Base-by-base conservation (phyloP, 2,329 filamentous ascomycete genomes). In the Neofusicoccum parvum region DNA sequence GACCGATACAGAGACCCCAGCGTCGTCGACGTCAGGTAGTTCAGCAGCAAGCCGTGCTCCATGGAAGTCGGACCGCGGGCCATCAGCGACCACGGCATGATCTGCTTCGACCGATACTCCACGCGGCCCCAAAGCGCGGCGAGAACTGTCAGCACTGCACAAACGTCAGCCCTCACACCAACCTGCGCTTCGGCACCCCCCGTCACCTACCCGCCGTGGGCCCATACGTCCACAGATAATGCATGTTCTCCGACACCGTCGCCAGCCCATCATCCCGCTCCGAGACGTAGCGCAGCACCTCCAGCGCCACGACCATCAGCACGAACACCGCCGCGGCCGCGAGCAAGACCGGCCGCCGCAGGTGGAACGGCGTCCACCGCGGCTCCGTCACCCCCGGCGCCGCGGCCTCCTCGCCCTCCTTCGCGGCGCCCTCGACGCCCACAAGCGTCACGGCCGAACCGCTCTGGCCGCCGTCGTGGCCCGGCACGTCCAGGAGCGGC, bases 211-310 rank as follows among this genome's bases (percentile, higher is more conserved):
- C 49, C 6, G 36, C 32, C 4, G 41, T 64, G 6, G 62, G 62
- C 5, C 62, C 50, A n/a, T 64, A 64, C 5, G 62, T 49, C 50
- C 62, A 64, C 6, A 64, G 7, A 17, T 58, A 64, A 49, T 64
- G 62, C 32, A 46, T 5, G 3, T 36, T 58, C 15, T 51, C 17
- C 9, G 43, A 27, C 5, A 53, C 27, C 5, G 62, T 64, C 14
- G 62, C 41, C 5, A 64, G 32, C n/a, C 50, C 50, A 11, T 56
- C 34, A 4, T 37, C 41, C 23, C 17, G 27, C 20, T 20, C 15
- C 5, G 50, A 43, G n/a, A 64, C 27, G 10, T 17, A 34, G 5
- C n/a, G 15, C 10, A 64, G 20, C 5, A 64, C 15, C 17, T 46
- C 50, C n/a, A 64, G n/a, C 10, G 37, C 50, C 20, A 58, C 32